Evolutionary conservation across 148 eudicot genomes (phyloP), one percentile per base, ranked within the genome.

Genomic region (Agrostemma githago): DNA sequence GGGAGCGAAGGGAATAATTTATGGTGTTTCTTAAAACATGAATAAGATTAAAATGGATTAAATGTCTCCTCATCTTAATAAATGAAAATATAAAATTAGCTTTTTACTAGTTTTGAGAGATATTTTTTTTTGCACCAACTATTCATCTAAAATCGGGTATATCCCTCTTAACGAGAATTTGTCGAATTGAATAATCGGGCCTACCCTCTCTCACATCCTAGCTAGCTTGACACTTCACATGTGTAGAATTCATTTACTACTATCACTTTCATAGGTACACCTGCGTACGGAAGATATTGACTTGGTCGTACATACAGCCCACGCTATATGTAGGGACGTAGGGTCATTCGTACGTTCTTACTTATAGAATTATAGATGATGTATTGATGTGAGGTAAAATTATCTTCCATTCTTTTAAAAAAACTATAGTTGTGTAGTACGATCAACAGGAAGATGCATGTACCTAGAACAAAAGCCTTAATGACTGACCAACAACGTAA

Each of bases 231-330:
- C 70, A 62, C 61, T 58, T 48, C 26, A 46, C 56, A 40, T 56
- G 54, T 58, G 72, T 26, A 26, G 56, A 67, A 43, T 66, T 57
- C 56, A 51, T 76, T 59, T 65, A 48, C 71, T 43, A 8, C 38
- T 10, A 70, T 77, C 79, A 70, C 59, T 61, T 77, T 77, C 79
- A 77, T 77, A 38, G 62, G 71, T 70, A 62, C 53, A 64, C 67
- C 46, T 38, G 41, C 53, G 74, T 77, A 77, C 74, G 79, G 79
- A 62, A 62, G 72, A 20, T 70, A 48, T 62, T 77, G 74, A 70
- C 70, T 70, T 62, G 51, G 70, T 70, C 79, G 51, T 44, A 44
- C 38, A 6, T 62, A 53, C 62, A 70, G 72, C 72, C 70, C 54
- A 37, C 72, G 11, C 60, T 70, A 14, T 70, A n/a, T 69, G 26